A percentile compares a stretch with the other conserved stretches of the same genome.
phyloP scores from a whole-genome alignment of 1,284 basidiomycete species.

The Trametes pubescens region DNA sequence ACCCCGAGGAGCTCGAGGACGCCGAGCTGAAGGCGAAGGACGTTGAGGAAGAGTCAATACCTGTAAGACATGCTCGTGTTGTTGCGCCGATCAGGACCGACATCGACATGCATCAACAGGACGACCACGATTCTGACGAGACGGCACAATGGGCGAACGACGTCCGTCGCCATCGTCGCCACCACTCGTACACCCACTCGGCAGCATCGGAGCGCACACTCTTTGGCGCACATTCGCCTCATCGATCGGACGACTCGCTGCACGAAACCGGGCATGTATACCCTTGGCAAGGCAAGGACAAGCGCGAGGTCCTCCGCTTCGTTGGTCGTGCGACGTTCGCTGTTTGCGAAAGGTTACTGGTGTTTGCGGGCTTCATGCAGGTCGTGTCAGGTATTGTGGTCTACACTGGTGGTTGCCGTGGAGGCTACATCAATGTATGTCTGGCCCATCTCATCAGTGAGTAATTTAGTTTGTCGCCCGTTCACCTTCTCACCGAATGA shows the following conservation, averaged over 20 bases:
- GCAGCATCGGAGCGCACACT: slow-evolving; percentile 62
- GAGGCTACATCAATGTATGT: slow-evolving; percentile 81
- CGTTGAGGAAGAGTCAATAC: slow-evolving; percentile 32
- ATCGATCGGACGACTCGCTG: slow-evolving; percentile 74
- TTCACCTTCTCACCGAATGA: slow-evolving; percentile 15
- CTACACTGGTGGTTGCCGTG: slow-evolving; percentile 86
- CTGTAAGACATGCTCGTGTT: slow-evolving; percentile 34
- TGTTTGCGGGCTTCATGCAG: slow-evolving; percentile 75
- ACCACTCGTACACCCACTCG: slow-evolving; percentile 45
- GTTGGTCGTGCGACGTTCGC: slow-evolving; percentile 57
- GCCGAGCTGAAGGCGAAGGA: slow-evolving; percentile 47
- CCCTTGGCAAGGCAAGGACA: slow-evolving; percentile 30
- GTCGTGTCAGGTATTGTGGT: slow-evolving; percentile 75
- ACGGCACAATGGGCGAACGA: slow-evolving; percentile 48
- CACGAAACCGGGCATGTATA: slow-evolving; percentile 48
- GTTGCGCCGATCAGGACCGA: slow-evolving; percentile 40
- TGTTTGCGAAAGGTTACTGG: slow-evolving; percentile 66
- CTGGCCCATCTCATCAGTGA: slow-evolving; percentile 93
- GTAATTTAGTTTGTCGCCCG: slow-evolving; percentile 38
- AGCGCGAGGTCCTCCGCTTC: slow-evolving; percentile 45
- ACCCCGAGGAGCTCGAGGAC: slow-evolving; percentile 60
- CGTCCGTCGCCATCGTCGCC: slow-evolving; percentile 45
- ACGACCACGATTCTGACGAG: slow-evolving; percentile 48
- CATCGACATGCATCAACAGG: slow-evolving; percentile 40
- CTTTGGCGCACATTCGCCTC: slow-evolving; percentile 55